These are phyloP conservation scores for Penicillium sp. DNA, from an alignment of 2,329 filamentous ascomycete genomes.

Conservation along the genomic window DNA sequence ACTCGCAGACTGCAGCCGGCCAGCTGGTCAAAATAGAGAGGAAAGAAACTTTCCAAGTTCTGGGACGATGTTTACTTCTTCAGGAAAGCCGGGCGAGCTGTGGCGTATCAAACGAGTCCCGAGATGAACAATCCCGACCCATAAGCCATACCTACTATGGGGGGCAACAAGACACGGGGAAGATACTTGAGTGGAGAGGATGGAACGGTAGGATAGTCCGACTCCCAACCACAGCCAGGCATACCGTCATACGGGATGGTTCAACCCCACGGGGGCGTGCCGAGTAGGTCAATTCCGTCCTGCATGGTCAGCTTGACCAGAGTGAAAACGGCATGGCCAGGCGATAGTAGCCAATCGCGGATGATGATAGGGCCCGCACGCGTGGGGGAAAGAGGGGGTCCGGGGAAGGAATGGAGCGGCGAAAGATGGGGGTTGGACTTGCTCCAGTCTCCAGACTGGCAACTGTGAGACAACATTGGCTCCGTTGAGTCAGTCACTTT, in stretches of 20 bases:
- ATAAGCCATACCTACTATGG: neutral
- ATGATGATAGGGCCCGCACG: neutral
- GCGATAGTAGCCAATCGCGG: neutral
- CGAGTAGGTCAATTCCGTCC: neutral
- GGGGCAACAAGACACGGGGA: neutral
- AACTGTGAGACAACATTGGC: neutral
- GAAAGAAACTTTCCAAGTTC: neutral
- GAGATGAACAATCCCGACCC: neutral
- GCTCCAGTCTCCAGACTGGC: neutral
- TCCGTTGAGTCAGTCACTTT: neutral
- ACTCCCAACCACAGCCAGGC: neutral
- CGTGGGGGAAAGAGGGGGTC: constrained; percentile 2
- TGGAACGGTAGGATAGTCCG: too few relatives aligned
- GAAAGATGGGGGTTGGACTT: neutral
- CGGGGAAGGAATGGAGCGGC: neutral
- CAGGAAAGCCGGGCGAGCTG: neutral
- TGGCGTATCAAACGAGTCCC: constrained; percentile 11
- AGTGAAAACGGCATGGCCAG: neutral
- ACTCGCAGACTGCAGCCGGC: neutral
- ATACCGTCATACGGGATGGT: neutral
- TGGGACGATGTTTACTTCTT: neutral
- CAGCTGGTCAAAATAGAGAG: neutral
- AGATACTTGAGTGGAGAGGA: neutral
- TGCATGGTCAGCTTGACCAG: neutral
- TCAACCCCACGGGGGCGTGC: constrained; percentile 4